Conservation (phyloP, 176 grass and related monocot genomes). For the Oryza meridionalis region DNA sequence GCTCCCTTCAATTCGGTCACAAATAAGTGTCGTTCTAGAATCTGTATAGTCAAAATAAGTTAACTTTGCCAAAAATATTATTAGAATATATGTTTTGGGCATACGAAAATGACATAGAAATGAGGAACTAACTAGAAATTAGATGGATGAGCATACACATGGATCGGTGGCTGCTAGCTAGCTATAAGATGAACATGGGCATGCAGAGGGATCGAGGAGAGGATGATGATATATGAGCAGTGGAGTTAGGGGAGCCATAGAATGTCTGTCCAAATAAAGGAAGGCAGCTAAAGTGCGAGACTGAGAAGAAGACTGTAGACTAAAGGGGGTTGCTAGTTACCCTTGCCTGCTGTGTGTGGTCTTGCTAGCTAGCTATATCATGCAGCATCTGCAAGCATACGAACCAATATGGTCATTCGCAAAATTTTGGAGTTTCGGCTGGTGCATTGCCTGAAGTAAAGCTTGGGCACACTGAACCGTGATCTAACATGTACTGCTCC, state of each 20-base stretch:
- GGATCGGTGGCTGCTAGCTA: background rate
- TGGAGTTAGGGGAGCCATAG: slow-evolving; percentile 50
- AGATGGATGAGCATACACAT: background rate
- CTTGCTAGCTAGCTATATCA: background rate
- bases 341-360: background rate
- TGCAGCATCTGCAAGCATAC: background rate
- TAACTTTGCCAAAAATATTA: too few relatives aligned
- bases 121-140: background rate
- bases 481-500: too few relatives aligned
- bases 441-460: too few relatives aligned
- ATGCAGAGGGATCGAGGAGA: slow-evolving; percentile 12
- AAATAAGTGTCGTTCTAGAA: too few relatives aligned
- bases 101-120: too few relatives aligned
- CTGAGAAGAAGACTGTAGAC: slow-evolving; percentile 38
- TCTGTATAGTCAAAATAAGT: too few relatives aligned
- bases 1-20: too few relatives aligned
- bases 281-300: slow-evolving; percentile 58
- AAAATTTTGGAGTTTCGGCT: background rate
- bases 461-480: too few relatives aligned
- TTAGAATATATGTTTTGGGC: too few relatives aligned
- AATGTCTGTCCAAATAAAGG: slow-evolving; percentile 75
- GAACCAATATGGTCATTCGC: background rate
- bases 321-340: background rate
- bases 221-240: slow-evolving; percentile 30
- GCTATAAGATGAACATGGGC: background rate